Conservation (phyloP, 2,329 filamentous ascomycete genomes). For the Rhynchosporium secalis region DNA sequence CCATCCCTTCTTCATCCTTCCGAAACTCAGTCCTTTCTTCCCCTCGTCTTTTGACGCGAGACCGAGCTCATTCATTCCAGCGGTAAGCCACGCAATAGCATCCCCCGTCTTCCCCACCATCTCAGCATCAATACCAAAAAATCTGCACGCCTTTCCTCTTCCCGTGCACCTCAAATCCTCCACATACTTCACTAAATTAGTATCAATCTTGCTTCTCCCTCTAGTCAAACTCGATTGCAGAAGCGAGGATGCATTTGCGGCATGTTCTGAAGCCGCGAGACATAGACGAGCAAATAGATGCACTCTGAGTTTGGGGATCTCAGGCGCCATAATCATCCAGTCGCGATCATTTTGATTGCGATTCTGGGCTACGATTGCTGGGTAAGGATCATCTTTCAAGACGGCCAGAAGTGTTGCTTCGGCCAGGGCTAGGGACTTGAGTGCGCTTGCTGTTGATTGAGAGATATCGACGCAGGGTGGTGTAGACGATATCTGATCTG, state of each 20-base stretch:
- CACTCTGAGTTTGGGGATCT: conserved; percentile 84
- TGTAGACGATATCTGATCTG: conserved; percentile 45
- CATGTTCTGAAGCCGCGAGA: conserved; percentile 85
- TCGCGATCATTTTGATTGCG: conserved; percentile 83
- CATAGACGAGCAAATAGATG: conserved; percentile 86
- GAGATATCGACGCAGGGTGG: conserved; percentile 55
- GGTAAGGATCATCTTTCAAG: conserved; percentile 91
- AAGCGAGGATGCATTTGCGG: conserved; percentile 65
- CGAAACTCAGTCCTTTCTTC: conserved; percentile 52
- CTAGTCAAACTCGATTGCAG: conserved; percentile 45
- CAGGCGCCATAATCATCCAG: conserved; percentile 93
- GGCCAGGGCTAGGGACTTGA: conserved; percentile 70
- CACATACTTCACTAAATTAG: conserved; percentile 69
- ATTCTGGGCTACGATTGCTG: conserved; percentile 75
- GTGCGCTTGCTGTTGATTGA: conserved; percentile 53
- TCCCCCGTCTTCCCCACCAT: conserved; percentile 76
- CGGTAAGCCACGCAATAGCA: conserved; percentile 83
- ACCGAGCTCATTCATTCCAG: conserved; percentile 73
- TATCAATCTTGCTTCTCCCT: conserved; percentile 55
- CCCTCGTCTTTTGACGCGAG: conserved; percentile 54
- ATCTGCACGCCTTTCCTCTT: conserved; percentile 82
- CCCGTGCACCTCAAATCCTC: conserved; percentile 74
- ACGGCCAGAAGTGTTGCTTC: conserved; percentile 90
- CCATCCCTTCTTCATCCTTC: conserved; percentile 71
- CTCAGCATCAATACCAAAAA: conserved; percentile 89